Evolutionary conservation across 73 alveolate species (phyloP), one percentile per base, ranked within the genome.

Genomic region (Tetrahymena elliotti): DNA sequence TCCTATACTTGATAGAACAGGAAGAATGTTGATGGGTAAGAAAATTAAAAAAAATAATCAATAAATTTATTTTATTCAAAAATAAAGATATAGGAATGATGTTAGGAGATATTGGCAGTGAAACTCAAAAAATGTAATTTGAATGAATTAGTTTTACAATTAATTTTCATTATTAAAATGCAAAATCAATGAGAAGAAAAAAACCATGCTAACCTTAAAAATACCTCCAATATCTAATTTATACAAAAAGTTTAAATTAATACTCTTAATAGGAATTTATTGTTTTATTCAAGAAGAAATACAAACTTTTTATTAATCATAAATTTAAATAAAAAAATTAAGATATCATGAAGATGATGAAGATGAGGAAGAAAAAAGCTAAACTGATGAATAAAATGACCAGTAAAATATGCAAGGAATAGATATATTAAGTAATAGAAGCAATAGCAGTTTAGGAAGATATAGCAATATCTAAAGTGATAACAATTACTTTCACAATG

Each of bases 1-100:
- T 27, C 99, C 99, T 5, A 96, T 97, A 12, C 83, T 97, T 83
- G 99, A 97, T 93, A 92, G 99, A 94, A 33, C 97, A 52, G 99
- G 99, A 31, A 93, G 99, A 54, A 94, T 97, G 97, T 93, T 96
- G 93, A 96, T 96, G 82, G 99, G 88, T 68, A 68, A 68, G 11
- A 68, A 1, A n/a, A 68, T 31, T 18, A 0, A 12, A 4, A 4
- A 3, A 68, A 68, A 3, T 2, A 24, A 68, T 68, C 13, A 47
- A 18, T 8, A 18, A 47, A 0, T 47, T 47, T 5, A 52, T 24
- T 68, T 18, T 7, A 18, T 68, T 68, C 3, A 68, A 68, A 68
- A 68, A 68, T 31, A 2, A 68, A 68, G 88, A 68, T 16, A 68
- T 68, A 31, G 88, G 88, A 24, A 68, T 68, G 88, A 68, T 68